These are phyloP conservation scores for Cryptococcus amylolentus DNA, from an alignment of 1,284 basidiomycete genomes.

Conservation along the genomic window DNA sequence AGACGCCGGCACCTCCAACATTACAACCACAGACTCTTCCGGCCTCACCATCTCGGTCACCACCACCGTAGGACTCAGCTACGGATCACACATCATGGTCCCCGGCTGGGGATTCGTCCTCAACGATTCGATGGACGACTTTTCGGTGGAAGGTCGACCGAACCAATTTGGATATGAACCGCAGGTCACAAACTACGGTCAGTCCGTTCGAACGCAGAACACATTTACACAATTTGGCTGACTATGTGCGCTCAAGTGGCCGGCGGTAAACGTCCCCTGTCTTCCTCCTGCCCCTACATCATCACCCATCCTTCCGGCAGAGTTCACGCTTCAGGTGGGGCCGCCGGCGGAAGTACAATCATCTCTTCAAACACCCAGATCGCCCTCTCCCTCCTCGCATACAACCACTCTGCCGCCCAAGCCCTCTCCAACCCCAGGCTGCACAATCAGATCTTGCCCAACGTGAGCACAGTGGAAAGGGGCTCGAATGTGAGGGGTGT, in stretches of 20 bases:
- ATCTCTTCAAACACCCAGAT: conserved; percentile 41
- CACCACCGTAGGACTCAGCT: conserved; percentile 41
- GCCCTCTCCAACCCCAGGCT: conserved; percentile 29
- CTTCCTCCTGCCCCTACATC: conserved; percentile 42
- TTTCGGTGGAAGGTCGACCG: conserved; percentile 33
- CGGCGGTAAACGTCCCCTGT: conserved; percentile 40
- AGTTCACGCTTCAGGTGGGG: conserved; percentile 30
- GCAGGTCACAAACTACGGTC: conserved; percentile 36
- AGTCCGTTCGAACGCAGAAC: neutral
- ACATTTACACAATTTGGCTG: conserved; percentile 19
- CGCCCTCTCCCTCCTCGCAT: conserved; percentile 34
- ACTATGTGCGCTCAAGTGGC: conserved; percentile 15
- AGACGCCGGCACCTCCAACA: conserved; percentile 43
- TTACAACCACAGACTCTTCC: conserved; percentile 37
- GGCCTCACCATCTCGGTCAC: conserved; percentile 41
- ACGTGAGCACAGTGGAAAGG: conserved; percentile 29
- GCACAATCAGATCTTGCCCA: conserved; percentile 44
- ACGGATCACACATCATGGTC: conserved; percentile 43
- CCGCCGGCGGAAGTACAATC: conserved; percentile 44
- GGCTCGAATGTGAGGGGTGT: conserved; percentile 14
- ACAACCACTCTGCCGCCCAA: conserved; percentile 25
- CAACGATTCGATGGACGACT: conserved; percentile 47
- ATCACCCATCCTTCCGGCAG: conserved; percentile 19
- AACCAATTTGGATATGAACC: conserved; percentile 44
- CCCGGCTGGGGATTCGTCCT: conserved; percentile 41